Conservation (phyloP, 129 eudicot species). For the Arctium minus region DNA sequence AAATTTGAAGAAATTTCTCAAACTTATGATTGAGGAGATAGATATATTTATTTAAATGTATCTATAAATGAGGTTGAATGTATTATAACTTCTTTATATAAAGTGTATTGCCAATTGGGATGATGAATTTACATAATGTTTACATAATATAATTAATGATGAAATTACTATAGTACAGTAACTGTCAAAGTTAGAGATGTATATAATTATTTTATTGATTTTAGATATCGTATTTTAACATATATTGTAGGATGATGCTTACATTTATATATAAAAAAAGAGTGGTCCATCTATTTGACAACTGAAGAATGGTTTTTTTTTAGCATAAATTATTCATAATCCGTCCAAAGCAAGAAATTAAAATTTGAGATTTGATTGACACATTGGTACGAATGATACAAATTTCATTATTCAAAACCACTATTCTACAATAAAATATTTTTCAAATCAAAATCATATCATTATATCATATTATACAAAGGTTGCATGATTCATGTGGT, state of each 20-base stretch:
- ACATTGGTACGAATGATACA: neutral
- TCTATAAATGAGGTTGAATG: no score
- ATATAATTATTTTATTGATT: neutral
- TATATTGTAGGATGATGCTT: neutral
- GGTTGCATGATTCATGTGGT: neutral
- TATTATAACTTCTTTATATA: no score
- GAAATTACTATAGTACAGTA: no score
- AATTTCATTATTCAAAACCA: neutral
- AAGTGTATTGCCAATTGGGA: no score
- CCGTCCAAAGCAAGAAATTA: neutral
- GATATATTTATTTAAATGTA: no score
- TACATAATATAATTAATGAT: no score
- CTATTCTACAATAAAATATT: neutral
- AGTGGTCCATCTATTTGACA: constrained; percentile 1
- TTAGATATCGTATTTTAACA: neutral
- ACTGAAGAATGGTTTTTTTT: neutral
- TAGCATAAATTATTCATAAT: neutral
- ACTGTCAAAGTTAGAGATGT: no score
- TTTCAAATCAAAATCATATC: neutral
- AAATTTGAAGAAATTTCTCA: no score
- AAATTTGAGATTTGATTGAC: neutral
- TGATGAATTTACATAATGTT: no score
- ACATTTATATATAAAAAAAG: neutral
- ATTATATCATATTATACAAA: neutral
- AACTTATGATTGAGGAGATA: no score